phyloP scores from a whole-genome alignment of 176 grass and related monocot species.

The Musa acuminata region DNA sequence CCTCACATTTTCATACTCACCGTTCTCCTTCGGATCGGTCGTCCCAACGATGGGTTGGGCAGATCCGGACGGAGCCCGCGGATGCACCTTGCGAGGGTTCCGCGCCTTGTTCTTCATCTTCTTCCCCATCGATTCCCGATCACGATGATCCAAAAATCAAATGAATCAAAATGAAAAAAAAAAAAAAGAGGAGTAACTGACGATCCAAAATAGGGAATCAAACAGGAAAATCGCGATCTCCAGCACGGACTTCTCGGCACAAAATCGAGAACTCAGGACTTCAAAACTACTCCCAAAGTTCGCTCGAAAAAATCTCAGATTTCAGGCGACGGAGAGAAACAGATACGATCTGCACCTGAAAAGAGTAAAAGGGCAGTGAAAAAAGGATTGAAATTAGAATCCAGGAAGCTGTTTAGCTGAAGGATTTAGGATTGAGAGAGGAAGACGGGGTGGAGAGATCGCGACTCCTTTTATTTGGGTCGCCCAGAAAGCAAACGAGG shows the following conservation, averaged over 20 bases:
- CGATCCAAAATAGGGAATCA: constrained; percentile 14
- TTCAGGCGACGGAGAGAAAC: background rate
- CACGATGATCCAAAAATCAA: background rate
- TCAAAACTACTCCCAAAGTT: background rate
- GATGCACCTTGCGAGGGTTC: constrained; percentile 26
- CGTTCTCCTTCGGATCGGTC: constrained; percentile 22
- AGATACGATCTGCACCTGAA: background rate
- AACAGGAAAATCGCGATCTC: constrained; percentile 4
- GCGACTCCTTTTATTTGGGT: background rate
- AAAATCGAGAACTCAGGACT: background rate
- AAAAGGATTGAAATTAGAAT: background rate
- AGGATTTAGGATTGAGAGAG: background rate
- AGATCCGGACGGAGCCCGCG: constrained; percentile 30
- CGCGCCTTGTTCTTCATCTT: constrained; percentile 32
- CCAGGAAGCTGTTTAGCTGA: background rate
- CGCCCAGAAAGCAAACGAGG: no score
- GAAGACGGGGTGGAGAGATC: background rate
- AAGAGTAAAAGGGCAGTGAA: background rate
- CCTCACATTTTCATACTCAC: constrained; percentile 16
- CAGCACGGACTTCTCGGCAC: background rate
- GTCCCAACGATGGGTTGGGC: constrained; percentile 23
- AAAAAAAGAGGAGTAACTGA: background rate
- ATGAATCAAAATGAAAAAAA: background rate
- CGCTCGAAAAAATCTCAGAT: background rate
- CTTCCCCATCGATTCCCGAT: constrained; percentile 41